Conservation (phyloP, 148 eudicot genomes). For the Arbutus unedo region DNA sequence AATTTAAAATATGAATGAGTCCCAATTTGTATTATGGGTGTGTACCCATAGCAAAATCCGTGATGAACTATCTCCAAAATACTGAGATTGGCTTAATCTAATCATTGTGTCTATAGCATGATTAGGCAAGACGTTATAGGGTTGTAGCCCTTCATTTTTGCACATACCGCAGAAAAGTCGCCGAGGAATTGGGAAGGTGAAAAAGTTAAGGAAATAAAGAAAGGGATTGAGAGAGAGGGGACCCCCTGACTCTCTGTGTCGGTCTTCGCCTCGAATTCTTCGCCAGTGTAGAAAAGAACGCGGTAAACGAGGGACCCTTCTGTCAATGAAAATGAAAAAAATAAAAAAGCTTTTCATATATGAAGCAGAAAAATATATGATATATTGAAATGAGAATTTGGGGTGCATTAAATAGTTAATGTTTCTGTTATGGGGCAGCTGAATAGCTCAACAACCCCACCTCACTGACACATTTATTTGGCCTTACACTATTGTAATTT, state of each 20-base stretch:
- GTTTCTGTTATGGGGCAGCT: slow-evolving; percentile 30
- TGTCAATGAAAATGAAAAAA: background rate
- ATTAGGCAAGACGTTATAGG: too few relatives aligned
- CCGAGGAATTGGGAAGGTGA: slow-evolving; percentile 15
- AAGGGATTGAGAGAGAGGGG: background rate
- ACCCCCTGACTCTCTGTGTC: slow-evolving; percentile 12
- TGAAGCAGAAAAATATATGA: background rate
- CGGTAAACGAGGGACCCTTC: slow-evolving; percentile 21
- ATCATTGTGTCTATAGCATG: too few relatives aligned
- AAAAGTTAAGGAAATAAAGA: background rate
- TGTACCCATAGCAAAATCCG: too few relatives aligned
- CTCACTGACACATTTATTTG: slow-evolving; percentile 10
- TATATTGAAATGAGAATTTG: background rate
- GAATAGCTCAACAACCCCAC: slow-evolving; percentile 33
- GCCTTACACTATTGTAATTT: background rate
- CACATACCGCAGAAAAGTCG: slow-evolving; percentile 8
- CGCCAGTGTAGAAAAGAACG: slow-evolving; percentile 18
- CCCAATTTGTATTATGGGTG: too few relatives aligned
- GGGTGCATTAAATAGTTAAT: background rate
- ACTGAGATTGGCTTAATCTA: too few relatives aligned
- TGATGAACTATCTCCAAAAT: too few relatives aligned
- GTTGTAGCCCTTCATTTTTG: too few relatives aligned
- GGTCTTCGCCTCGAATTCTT: slow-evolving; percentile 21
- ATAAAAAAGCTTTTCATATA: background rate
- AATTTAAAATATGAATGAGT: too few relatives aligned